These are phyloP conservation scores for Coniochaeta sp. DNA, from an alignment of 2,329 filamentous ascomycete genomes.

Conservation along the genomic window DNA sequence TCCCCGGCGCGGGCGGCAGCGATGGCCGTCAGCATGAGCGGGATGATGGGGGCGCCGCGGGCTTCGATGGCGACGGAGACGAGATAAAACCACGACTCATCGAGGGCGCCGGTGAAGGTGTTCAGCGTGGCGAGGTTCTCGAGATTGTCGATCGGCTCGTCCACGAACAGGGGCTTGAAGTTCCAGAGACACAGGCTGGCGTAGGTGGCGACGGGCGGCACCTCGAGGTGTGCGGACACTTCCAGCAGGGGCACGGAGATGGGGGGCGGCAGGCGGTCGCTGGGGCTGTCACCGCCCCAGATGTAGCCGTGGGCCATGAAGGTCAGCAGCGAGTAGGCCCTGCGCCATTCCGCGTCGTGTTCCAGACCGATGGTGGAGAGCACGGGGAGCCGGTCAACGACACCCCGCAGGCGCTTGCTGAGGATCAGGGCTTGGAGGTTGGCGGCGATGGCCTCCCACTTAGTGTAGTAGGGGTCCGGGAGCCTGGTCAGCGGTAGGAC, in stretches of 20 bases:
- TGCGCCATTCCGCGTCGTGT: constrained; percentile 83
- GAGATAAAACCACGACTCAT: constrained; percentile 98
- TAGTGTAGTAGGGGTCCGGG: constrained; percentile 85
- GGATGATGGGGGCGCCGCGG: constrained; percentile 77
- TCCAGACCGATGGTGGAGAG: constrained; percentile 77
- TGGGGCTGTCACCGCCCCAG: constrained; percentile 83
- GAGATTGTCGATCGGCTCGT: constrained; percentile 74
- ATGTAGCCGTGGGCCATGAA: constrained; percentile 96
- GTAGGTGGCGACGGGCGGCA: constrained; percentile 91
- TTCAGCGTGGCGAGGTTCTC: constrained; percentile 82
- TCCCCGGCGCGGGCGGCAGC: constrained; percentile 68
- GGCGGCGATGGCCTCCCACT: constrained; percentile 81
- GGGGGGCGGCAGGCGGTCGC: constrained; percentile 70
- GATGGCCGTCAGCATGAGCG: constrained; percentile 84
- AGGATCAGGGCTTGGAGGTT: constrained; percentile 85
- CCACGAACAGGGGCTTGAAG: constrained; percentile 82
- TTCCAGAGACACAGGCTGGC: constrained; percentile 93
- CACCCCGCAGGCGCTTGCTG: constrained; percentile 71
- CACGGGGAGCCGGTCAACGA: constrained; percentile 74
- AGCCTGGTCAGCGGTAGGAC: constrained; percentile 73
- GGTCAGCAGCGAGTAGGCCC: constrained; percentile 82
- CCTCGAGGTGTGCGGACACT: constrained; percentile 70
- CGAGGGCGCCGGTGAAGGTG: constrained; percentile 88
- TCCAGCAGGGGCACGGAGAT: constrained; percentile 77
- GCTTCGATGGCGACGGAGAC: constrained; percentile 95